These are phyloP conservation scores for Rhodotorula sp. DNA, from an alignment of 1,284 basidiomycete genomes.

Conservation along the genomic window DNA sequence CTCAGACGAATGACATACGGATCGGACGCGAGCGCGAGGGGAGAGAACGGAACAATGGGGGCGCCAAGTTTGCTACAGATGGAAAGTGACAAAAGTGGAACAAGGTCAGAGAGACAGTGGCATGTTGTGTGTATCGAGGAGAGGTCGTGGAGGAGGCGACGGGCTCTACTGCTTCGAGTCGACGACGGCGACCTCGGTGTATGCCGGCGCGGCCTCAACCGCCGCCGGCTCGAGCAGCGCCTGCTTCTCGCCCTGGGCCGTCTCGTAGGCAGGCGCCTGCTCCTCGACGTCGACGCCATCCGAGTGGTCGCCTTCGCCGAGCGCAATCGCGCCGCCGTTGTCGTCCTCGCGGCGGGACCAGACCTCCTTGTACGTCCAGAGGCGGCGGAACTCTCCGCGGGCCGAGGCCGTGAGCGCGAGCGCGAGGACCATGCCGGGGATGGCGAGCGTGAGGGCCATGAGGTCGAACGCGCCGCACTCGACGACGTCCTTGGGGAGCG, in stretches of 20 bases:
- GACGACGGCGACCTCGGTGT: neutral
- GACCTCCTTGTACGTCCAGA: slow-evolving; percentile 33
- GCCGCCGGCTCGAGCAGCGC: neutral
- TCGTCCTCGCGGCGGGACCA: slow-evolving; percentile 24
- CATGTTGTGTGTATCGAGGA: too few relatives aligned
- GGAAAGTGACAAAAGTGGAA: too few relatives aligned
- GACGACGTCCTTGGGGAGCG: slow-evolving; percentile 5
- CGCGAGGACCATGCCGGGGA: slow-evolving; percentile 19
- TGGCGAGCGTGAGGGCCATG: slow-evolving; percentile 15
- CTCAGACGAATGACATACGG: too few relatives aligned
- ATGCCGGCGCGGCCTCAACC: neutral
- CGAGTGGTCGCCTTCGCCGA: neutral
- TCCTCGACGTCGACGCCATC: neutral
- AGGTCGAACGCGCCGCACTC: slow-evolving; percentile 5
- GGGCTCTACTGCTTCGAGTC: too few relatives aligned
- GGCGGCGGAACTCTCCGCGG: slow-evolving; percentile 24
- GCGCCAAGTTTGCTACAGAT: too few relatives aligned
- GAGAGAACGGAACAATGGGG: too few relatives aligned
- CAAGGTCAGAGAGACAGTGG: too few relatives aligned
- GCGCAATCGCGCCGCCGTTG: slow-evolving; percentile 5
- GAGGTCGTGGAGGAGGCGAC: neutral
- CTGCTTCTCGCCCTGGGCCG: slow-evolving; percentile 1
- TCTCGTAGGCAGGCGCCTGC: slow-evolving; percentile 1
- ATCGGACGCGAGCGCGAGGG: too few relatives aligned
- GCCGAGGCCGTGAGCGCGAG: slow-evolving; percentile 14